Conservation (phyloP, 2,329 filamentous ascomycete genomes). For the Pestalotiopsis sp. region DNA sequence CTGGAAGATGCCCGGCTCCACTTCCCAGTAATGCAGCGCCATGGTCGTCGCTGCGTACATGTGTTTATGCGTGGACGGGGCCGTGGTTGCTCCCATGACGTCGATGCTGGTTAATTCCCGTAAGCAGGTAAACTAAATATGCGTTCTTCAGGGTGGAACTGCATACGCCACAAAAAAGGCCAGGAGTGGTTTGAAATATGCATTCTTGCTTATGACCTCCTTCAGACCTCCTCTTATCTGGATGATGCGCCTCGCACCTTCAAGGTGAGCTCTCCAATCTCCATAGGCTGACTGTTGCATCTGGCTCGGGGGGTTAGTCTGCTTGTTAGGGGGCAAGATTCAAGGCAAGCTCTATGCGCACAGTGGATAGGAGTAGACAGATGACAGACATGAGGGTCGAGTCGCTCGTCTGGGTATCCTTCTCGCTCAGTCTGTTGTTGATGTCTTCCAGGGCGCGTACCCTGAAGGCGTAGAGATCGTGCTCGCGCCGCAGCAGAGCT, state of each 20-base stretch:
- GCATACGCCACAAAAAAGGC: conserved; percentile 17
- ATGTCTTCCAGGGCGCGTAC: conserved; percentile 17
- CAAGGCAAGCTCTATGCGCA: conserved; percentile 6
- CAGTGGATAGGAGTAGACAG: conserved; percentile 18
- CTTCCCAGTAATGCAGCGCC: conserved; percentile 17
- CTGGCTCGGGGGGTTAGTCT: background rate
- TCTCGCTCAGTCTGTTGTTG: conserved; percentile 15
- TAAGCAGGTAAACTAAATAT: background rate
- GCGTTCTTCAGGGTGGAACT: background rate
- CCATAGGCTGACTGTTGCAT: conserved; percentile 18
- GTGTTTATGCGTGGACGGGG: conserved; percentile 14
- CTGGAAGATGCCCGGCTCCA: conserved; percentile 15
- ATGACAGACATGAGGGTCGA: conserved; percentile 20
- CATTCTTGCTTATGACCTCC: conserved; percentile 13
- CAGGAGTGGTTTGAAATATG: conserved; percentile 17
- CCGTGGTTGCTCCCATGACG: conserved; percentile 17
- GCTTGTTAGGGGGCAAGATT: background rate
- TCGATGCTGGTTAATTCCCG: conserved; percentile 13
- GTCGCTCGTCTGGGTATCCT: conserved; percentile 17
- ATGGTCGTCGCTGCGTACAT: conserved; percentile 16
- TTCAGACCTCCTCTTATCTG: conserved; percentile 16
- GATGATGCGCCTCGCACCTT: conserved; percentile 18
- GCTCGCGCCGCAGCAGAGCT: conserved; percentile 11
- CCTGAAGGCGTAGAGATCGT: conserved; percentile 15
- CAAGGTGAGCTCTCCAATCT: conserved; percentile 19